Percentiles rank a stretch among this genome's conserved stretches.
These are phyloP conservation scores for Rosa lucieae DNA, from an alignment of 306 rosid species.

Conservation along the genomic window DNA sequence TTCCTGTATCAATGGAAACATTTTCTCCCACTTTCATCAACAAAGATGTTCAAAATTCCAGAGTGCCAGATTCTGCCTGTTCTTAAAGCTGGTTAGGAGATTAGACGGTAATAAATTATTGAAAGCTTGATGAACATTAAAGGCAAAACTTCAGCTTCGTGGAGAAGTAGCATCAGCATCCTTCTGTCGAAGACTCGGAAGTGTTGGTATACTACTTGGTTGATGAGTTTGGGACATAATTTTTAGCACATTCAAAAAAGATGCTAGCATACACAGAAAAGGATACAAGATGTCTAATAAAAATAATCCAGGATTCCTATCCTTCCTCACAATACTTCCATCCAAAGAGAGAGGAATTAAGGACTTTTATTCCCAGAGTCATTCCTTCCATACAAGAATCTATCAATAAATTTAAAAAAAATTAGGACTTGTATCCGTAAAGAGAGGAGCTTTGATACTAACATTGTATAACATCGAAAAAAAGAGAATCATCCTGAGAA, in stretches of 20 bases:
- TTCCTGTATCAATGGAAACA: background rate
- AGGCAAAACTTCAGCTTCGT: background rate
- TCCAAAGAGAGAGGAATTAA: too few species aligned
- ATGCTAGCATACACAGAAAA: background rate
- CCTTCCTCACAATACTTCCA: too few species aligned
- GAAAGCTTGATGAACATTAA: background rate
- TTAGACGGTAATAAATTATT: too few species aligned
- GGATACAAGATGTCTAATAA: background rate
- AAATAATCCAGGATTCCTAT: too few species aligned
- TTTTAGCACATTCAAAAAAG: background rate
- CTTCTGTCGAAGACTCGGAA: too few species aligned
- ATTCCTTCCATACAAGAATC: too few species aligned
- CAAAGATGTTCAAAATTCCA: background rate
- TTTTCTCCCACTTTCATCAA: background rate
- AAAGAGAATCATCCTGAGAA: too few species aligned
- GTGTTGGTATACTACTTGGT: background rate
- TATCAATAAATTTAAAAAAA: too few species aligned
- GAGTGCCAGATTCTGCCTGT: background rate
- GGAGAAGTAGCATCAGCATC: background rate
- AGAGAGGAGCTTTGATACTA: too few species aligned
- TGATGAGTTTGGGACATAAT: background rate
- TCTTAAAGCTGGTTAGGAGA: background rate
- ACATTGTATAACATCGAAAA: too few species aligned
- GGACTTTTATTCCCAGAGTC: too few species aligned
- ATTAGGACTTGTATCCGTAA: too few species aligned